Percentiles rank a stretch among this genome's conserved stretches.
Conservation (phyloP, 805 yeast species). For the Cyberlindnera xylosilytica region DNA sequence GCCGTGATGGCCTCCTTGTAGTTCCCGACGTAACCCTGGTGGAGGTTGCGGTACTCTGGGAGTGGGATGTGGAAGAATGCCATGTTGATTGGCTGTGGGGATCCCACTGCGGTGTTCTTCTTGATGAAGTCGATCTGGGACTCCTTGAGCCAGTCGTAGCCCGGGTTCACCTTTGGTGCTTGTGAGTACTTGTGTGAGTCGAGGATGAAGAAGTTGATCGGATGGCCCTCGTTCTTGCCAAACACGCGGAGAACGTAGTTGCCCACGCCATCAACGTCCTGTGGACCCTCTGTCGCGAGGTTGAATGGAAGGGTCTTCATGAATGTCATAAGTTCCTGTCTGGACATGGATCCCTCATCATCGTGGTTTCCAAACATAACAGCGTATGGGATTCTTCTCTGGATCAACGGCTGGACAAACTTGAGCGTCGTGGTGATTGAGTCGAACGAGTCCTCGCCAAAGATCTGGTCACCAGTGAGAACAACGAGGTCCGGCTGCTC, state of each 20-base stretch:
- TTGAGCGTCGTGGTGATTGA: constrained; percentile 80
- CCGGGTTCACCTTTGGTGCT: constrained; percentile 63
- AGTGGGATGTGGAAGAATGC: constrained; percentile 94
- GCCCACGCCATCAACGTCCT: constrained; percentile 74
- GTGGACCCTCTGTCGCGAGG: constrained; percentile 59
- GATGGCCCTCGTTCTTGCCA: constrained; percentile 33
- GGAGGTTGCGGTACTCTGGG: constrained; percentile 67
- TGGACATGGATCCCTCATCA: constrained; percentile 70
- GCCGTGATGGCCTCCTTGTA: constrained; percentile 75
- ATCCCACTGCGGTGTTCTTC: constrained; percentile 24
- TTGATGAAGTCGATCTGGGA: constrained; percentile 59
- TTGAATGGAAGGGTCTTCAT: constrained; percentile 65
- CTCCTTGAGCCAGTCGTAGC: constrained; percentile 84
- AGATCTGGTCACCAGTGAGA: constrained; percentile 87
- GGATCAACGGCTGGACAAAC: constrained; percentile 65
- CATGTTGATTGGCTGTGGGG: constrained; percentile 57
- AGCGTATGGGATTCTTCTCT: constrained; percentile 75
- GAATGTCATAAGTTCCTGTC: constrained; percentile 59
- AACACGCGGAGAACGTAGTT: constrained; percentile 62
- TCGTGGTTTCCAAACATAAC: constrained; percentile 92
- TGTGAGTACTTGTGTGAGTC: constrained; percentile 81
- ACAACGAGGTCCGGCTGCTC: constrained; percentile 87
- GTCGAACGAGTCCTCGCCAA: constrained; percentile 78
- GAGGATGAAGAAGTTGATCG: constrained; percentile 65
- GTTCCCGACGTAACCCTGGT: constrained; percentile 53